Percentiles rank a stretch among this genome's conserved stretches.
These are phyloP conservation scores for Chrysanthemum lavandulifolium DNA, from an alignment of 129 eudicot genomes.

Conservation along the genomic window DNA sequence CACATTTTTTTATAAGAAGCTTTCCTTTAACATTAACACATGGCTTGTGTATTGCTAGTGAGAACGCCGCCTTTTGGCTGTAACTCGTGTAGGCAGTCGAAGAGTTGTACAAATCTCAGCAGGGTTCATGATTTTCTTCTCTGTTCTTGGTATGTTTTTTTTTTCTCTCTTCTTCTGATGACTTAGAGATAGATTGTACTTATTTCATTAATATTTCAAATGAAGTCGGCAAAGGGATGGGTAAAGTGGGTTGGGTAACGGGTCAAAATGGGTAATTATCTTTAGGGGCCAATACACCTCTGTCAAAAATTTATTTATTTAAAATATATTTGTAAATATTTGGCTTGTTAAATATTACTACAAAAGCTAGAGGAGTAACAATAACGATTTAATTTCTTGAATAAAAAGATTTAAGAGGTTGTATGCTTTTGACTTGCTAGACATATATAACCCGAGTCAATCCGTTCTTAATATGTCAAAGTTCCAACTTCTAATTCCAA, in stretches of 20 bases:
- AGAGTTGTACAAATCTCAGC: slow-evolving; percentile 80
- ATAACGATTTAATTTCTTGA: not conserved
- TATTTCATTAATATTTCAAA: slow-evolving; percentile 4
- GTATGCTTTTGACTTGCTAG: not conserved
- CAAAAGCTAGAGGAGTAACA: not conserved
- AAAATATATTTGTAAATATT: not conserved
- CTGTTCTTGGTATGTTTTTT: slow-evolving; percentile 50
- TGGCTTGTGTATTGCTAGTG: slow-evolving; percentile 37
- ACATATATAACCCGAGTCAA: not conserved
- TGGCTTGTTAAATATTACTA: not conserved
- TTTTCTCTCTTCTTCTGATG: not conserved
- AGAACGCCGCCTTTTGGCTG: slow-evolving; percentile 74
- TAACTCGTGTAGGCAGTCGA: slow-evolving; percentile 78
- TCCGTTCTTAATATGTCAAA: not conserved
- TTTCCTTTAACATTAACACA: not conserved
- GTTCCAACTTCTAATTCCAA: not conserved
- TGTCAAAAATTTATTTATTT: not conserved
- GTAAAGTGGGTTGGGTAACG: not conserved
- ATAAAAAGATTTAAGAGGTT: not conserved
- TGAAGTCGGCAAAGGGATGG: not conserved
- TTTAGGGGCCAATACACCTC: too few relatives aligned
- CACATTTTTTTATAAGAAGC: not conserved
- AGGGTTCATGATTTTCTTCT: slow-evolving; percentile 72
- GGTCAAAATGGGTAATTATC: not conserved
- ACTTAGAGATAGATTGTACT: not conserved